Conservation (phyloP, 2,329 filamentous ascomycete species). For the Hymenoscyphus repandus region DNA sequence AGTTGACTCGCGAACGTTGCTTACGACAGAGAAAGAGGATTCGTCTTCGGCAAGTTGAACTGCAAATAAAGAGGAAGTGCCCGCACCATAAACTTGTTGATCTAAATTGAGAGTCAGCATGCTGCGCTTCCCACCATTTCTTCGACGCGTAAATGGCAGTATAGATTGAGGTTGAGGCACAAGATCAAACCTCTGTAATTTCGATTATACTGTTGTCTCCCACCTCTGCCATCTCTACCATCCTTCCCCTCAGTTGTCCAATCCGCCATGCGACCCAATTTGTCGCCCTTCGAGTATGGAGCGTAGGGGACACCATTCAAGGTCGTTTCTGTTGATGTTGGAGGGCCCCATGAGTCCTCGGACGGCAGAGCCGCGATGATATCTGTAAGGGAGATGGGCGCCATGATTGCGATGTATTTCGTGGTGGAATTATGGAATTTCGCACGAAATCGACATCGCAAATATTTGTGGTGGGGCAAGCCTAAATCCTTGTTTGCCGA, state of each 20-base stretch:
- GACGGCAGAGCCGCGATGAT: conserved; percentile 68
- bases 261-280: conserved; percentile 97
- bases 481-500: neutral
- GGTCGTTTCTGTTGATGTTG: conserved; percentile 77
- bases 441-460: conserved; percentile 1
- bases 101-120: conserved; percentile 46
- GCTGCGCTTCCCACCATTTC: conserved; percentile 2
- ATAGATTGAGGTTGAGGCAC: conserved; percentile 15
- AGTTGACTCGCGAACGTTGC: conserved; percentile 81
- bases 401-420: conserved; percentile 37
- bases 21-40: conserved; percentile 95
- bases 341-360: conserved; percentile 82
- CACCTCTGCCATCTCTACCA: conserved; percentile 62
- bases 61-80: conserved; percentile 80
- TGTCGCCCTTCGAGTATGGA: conserved; percentile 97
- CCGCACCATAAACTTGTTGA: conserved; percentile 94
- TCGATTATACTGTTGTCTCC: conserved; percentile 83
- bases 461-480: conserved; percentile 22
- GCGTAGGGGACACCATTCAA: conserved; percentile 95
- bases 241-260: conserved; percentile 93
- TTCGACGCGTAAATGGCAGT: conserved; percentile 11
- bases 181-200: conserved; percentile 74
- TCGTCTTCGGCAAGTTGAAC: conserved; percentile 92
- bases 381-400: conserved; percentile 52
- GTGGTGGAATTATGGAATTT: conserved; percentile 6